phyloP scores from a whole-genome alignment of 352 stramenopile genomes.

The Pythium phragmiticola region DNA sequence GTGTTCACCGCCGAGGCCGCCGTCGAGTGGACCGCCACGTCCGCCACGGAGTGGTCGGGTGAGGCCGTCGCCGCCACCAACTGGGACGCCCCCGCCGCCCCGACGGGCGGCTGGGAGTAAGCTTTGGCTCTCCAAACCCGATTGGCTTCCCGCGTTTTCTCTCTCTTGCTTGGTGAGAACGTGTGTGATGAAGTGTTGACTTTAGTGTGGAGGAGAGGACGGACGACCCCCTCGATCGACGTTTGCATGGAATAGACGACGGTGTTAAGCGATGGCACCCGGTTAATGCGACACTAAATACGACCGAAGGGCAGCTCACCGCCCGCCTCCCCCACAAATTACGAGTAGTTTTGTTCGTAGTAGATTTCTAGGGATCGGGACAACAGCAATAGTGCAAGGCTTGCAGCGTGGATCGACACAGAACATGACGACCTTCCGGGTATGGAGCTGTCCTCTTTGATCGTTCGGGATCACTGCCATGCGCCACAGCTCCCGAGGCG shows the following conservation, averaged over 20 bases:
- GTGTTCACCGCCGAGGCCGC: constrained; percentile 50
- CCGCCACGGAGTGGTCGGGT: constrained; percentile 72
- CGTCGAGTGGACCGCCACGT: constrained; percentile 65
- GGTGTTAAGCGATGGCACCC: constrained; percentile 92
- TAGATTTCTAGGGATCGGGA: neutral
- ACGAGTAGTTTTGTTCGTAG: neutral
- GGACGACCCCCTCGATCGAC: constrained; percentile 2
- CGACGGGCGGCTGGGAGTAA: constrained; percentile 83
- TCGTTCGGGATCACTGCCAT: too few species aligned
- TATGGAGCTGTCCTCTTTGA: too few species aligned
- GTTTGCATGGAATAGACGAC: constrained; percentile 92
- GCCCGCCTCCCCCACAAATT: neutral
- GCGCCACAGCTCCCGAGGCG: too few species aligned
- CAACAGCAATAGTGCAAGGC: too few species aligned
- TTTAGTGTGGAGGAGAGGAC: neutral
- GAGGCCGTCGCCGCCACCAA: constrained; percentile 50
- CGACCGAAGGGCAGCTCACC: constrained; percentile 25
- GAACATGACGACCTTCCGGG: too few species aligned
- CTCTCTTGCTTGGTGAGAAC: constrained; percentile 19
- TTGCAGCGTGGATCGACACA: neutral
- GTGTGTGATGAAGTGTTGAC: constrained; percentile 22
- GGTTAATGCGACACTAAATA: constrained; percentile 84
- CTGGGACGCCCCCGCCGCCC: constrained; percentile 55
- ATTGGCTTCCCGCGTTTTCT: constrained; percentile 28
- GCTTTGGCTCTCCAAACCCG: constrained; percentile 17